Evolutionary conservation across 2,329 filamentous ascomycete species (phyloP), one percentile per base, ranked within the genome.

Genomic region (Rhynchosporium graminicola): DNA sequence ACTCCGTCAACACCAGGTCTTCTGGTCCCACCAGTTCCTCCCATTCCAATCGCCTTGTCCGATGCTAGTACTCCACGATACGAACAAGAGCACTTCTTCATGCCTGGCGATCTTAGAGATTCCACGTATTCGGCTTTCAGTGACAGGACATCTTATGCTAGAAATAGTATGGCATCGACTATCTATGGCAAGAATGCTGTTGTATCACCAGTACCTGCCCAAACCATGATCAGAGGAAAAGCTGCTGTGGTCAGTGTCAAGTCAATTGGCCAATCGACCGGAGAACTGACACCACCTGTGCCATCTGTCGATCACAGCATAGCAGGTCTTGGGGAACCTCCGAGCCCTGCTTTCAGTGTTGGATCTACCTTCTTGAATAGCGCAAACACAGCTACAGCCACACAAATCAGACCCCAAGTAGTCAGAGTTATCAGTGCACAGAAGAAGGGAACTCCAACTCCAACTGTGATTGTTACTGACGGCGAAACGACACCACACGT

Each of bases 201-300:
- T 58, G 86, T 97, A 69, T 92, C 82, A 74, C 90, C 80, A 1
- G 79, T 88, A 61, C 89, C 93, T 0, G 92, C 92, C 0, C 92
- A 95, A 72, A 95, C 92, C 58, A 90, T 91, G 63, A 90, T 94
- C 74, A 87, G 92, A 64, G 90, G 90, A 67, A 96, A 95, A 77
- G 92, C 95, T 9, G 93, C 92, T 42, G 88, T 98, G 73, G 92
- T 99, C 74, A 97, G 91, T 71, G 92, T 99, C 68, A 95, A 92
- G 76, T 89, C 90, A 6, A 81, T 77, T 61, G 83, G 82, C 61
- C 85, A 79, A 70, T 81, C 77, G 58, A 80, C 82, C 38, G 79
- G 75, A 36, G 82, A 80, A 56, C 77, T 80, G 62, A 77, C 89
- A 20, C 91, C 91, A 3, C 90, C 91, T 0, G 87, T 94, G 5